Conservation (phyloP, 495 filamentous ascomycete genomes). For the Penicillium maclennaniae region DNA sequence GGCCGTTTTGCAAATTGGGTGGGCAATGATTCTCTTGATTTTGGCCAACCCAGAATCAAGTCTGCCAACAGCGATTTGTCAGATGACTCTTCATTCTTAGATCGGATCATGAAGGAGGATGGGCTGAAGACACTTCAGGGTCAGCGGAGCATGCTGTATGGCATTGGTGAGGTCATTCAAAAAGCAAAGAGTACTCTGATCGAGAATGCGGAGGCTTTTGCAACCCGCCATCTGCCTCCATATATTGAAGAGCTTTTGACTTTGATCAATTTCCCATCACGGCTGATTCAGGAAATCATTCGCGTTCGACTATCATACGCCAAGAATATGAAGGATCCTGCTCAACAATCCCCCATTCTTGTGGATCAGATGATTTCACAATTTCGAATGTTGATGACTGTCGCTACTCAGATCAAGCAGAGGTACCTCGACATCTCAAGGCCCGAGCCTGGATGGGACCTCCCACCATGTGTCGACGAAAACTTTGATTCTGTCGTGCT, state of each 20-base stretch:
- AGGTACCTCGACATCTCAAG: constrained; percentile 79
- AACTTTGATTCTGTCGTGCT: constrained; percentile 94
- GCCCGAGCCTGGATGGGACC: constrained; percentile 89
- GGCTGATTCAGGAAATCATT: constrained; percentile 95
- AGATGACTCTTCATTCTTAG: constrained; percentile 88
- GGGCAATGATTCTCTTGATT: constrained; percentile 91
- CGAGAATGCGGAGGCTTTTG: constrained; percentile 77
- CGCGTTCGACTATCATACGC: constrained; percentile 88
- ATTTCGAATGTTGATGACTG: constrained; percentile 86
- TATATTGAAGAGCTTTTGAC: constrained; percentile 96
- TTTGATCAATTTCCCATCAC: constrained; percentile 93
- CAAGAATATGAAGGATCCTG: constrained; percentile 87
- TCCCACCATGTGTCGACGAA: constrained; percentile 94
- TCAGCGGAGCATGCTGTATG: constrained; percentile 73
- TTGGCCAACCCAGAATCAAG: constrained; percentile 56
- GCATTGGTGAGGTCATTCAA: constrained; percentile 74
- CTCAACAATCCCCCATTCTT: constrained; percentile 81
- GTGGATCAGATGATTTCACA: constrained; percentile 95
- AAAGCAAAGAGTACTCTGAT: constrained; percentile 95
- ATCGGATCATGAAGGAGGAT: constrained; percentile 97
- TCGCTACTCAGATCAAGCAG: constrained; percentile 88
- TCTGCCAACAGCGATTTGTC: constrained; percentile 59
- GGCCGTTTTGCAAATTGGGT: constrained; percentile 88
- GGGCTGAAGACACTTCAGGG: constrained; percentile 88
- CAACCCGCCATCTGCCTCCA: constrained; percentile 86